Conservation (phyloP, 306 rosid genomes). For the Albizia julibrissin region DNA sequence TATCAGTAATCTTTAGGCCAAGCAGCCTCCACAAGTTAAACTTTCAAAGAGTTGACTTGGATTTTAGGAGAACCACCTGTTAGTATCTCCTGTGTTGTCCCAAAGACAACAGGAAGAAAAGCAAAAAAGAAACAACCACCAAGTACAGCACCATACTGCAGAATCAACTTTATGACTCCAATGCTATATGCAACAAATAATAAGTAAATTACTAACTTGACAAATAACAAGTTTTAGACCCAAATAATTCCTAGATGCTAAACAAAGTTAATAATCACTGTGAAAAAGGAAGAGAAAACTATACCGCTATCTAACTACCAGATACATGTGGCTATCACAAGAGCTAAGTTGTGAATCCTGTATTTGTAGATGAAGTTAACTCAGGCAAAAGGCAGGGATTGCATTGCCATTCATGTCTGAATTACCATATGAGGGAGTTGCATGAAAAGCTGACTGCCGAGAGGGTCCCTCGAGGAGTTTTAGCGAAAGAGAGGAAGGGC, state of each 20-base stretch:
- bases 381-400: constrained; percentile 52
- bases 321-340: constrained; percentile 31
- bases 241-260: constrained; percentile 36
- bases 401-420: constrained; percentile 67
- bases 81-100: not conserved
- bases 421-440: constrained; percentile 69
- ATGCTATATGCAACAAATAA: not conserved
- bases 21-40: not conserved
- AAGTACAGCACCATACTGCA: not conserved
- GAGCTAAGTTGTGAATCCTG: constrained; percentile 45
- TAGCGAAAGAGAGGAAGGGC: constrained; percentile 72
- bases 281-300: not conserved
- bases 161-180: constrained; percentile 27
- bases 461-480: constrained; percentile 84
- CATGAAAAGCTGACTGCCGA: constrained; percentile 93
- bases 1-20: not conserved
- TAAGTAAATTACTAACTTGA: not conserved
- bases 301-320: constrained; percentile 29
- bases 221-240: constrained; percentile 29
- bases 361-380: constrained; percentile 40
- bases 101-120: not conserved
- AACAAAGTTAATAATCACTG: constrained; percentile 27
- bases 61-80: not conserved
- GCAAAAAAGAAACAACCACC: not conserved
- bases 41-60: not conserved